Evolutionary conservation across 1,284 basidiomycete species (phyloP).

Genomic region (Schizopora paradoxa): DNA sequence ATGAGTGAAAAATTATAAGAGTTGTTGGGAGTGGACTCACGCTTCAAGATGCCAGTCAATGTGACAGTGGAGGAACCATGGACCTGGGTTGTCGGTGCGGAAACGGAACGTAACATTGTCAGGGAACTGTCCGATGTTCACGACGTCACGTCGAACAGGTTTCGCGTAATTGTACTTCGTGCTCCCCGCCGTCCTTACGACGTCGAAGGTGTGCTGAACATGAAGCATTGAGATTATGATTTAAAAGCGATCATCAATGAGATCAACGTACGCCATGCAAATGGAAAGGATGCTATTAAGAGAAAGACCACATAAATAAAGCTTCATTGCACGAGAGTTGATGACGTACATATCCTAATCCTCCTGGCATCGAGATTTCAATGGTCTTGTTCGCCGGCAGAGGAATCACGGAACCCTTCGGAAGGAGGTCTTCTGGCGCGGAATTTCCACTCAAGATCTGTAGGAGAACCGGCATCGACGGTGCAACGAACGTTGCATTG

Average conservation of each 20-base stretch:
- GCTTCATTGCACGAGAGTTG: slow-evolving; percentile 15
- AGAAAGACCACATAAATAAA: slow-evolving; percentile 2
- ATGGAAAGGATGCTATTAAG: slow-evolving; percentile 34
- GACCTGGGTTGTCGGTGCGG: slow-evolving; percentile 15
- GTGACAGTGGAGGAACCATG: slow-evolving; percentile 17
- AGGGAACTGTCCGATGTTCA: slow-evolving; percentile 25
- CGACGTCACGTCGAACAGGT: slow-evolving; percentile 29
- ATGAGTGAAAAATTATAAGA: neutral
- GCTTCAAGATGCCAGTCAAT: slow-evolving; percentile 18
- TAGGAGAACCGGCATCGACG: slow-evolving; percentile 31
- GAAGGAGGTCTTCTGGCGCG: slow-evolving; percentile 28
- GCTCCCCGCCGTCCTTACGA: slow-evolving; percentile 27
- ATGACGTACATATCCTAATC: slow-evolving; percentile 28
- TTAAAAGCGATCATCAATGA: slow-evolving; percentile 29
- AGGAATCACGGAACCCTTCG: slow-evolving; percentile 26
- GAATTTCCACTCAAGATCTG: slow-evolving; percentile 33
- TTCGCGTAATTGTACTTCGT: slow-evolving; percentile 28
- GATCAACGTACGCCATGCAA: slow-evolving; percentile 35
- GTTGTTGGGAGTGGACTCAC: slow-evolving; percentile 6
- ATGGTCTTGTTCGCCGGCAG: slow-evolving; percentile 30
- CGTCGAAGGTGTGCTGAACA: slow-evolving; percentile 24
- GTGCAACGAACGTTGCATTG: slow-evolving; percentile 24
- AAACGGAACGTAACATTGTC: slow-evolving; percentile 31
- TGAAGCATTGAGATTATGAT: slow-evolving; percentile 24
- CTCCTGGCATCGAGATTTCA: slow-evolving; percentile 30